These are phyloP conservation scores for Crithidia acanthocephali DNA, from an alignment of 208 protist species.

Conservation along the genomic window DNA sequence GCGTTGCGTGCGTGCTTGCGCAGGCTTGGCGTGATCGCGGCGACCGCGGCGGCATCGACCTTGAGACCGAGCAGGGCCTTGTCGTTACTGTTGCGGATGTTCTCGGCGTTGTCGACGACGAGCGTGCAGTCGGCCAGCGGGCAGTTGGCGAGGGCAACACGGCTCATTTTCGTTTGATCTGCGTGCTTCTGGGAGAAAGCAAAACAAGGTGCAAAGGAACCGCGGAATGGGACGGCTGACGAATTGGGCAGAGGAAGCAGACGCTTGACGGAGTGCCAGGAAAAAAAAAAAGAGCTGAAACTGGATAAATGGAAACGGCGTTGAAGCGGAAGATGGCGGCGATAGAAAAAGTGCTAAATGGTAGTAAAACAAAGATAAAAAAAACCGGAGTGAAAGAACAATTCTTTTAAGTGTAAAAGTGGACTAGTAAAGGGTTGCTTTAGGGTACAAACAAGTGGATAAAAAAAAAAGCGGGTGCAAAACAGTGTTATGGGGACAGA, in stretches of 20 bases:
- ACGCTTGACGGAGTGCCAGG: not conserved
- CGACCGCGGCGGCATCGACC: not conserved
- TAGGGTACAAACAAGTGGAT: slow-evolving; percentile 7
- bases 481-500: not conserved
- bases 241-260: not conserved
- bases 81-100: slow-evolving; percentile 53
- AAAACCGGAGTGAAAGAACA: not conserved
- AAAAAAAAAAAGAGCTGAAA: too few species aligned
- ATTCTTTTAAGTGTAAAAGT: not conserved
- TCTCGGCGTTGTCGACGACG: slow-evolving; percentile 76
- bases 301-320: too few species aligned
- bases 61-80: slow-evolving; percentile 17
- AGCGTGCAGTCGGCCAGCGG: slow-evolving; percentile 81
- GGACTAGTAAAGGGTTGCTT: not conserved
- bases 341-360: not conserved
- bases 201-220: not conserved
- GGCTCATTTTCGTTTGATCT: slow-evolving; percentile 25
- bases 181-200: slow-evolving; percentile 2
- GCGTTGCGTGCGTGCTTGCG: slow-evolving; percentile 15
- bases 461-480: not conserved
- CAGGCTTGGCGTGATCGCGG: slow-evolving; percentile 3
- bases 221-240: not conserved
- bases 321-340: not conserved
- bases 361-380: not conserved
- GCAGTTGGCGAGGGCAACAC: slow-evolving; percentile 9